Evolutionary conservation across 2,329 filamentous ascomycete genomes (phyloP).

Genomic region (Colletotrichum gigasporum): DNA sequence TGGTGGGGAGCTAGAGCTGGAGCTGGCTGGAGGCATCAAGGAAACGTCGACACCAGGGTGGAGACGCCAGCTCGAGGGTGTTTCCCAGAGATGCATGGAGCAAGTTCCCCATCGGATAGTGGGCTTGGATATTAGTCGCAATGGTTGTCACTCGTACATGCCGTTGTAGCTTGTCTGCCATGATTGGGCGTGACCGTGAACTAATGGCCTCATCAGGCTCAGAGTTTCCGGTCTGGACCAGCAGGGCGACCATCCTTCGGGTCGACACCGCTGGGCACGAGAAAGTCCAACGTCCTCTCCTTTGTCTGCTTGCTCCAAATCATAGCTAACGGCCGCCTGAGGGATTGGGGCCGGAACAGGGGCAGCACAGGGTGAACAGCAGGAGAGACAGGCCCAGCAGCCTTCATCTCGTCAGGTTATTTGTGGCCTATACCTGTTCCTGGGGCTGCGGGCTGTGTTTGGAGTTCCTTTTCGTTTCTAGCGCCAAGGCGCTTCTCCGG

Average conservation of each 20-base stretch:
- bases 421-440: neutral
- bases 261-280: neutral
- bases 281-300: neutral
- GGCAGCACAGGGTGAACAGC: neutral
- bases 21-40: slow-evolving; percentile 23
- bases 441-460: slow-evolving; percentile 16
- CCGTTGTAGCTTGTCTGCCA: slow-evolving; percentile 7
- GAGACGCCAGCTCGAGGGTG: slow-evolving; percentile 22
- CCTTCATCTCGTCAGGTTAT: slow-evolving; percentile 1
- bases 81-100: slow-evolving; percentile 30
- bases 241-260: slow-evolving; percentile 13
- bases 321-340: too few relatives aligned
- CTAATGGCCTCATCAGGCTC: slow-evolving; percentile 23
- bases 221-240: slow-evolving; percentile 30
- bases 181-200: slow-evolving; percentile 22
- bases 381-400: slow-evolving; percentile 9
- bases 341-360: slow-evolving; percentile 19
- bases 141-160: slow-evolving; percentile 25
- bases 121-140: slow-evolving; percentile 13
- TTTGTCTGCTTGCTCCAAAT: neutral
- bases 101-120: slow-evolving; percentile 25
- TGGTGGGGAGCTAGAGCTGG: slow-evolving; percentile 22
- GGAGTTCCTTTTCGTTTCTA: slow-evolving; percentile 23
- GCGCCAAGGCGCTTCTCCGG: neutral
- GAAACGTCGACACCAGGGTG: slow-evolving; percentile 6